These are phyloP conservation scores for Raphanus raphanistrum DNA, from an alignment of 345 rosid species.

Conservation along the genomic window DNA sequence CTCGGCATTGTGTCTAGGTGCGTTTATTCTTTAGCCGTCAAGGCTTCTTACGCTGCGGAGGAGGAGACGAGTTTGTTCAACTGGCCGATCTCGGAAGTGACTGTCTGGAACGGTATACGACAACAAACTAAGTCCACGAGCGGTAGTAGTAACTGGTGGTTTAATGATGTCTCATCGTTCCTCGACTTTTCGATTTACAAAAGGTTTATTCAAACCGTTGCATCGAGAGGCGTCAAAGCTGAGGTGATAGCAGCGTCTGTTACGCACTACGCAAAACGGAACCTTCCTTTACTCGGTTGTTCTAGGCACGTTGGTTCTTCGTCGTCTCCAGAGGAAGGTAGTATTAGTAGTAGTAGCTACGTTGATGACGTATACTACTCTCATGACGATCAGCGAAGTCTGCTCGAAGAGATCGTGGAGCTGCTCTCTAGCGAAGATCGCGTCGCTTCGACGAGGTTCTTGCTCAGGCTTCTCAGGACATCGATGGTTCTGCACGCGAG, in stretches of 20 bases:
- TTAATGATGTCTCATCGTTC: slow-evolving; percentile 58
- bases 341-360: not conserved
- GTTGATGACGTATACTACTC: slow-evolving; percentile 31
- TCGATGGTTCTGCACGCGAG: slow-evolving; percentile 62
- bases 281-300: slow-evolving; percentile 66
- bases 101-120: slow-evolving; percentile 58
- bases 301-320: slow-evolving; percentile 46
- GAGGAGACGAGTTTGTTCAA: slow-evolving; percentile 60
- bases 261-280: slow-evolving; percentile 62
- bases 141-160: slow-evolving; percentile 83
- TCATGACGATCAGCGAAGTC: slow-evolving; percentile 54
- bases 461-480: slow-evolving; percentile 79
- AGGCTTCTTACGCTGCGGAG: slow-evolving; percentile 47
- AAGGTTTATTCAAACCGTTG: slow-evolving; percentile 63
- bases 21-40: slow-evolving; percentile 74
- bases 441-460: slow-evolving; percentile 64
- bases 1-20: slow-evolving; percentile 78
- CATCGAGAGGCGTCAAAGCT: slow-evolving; percentile 55
- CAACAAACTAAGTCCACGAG: slow-evolving; percentile 33
- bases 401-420: slow-evolving; percentile 75
- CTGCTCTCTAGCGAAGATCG: slow-evolving; percentile 59
- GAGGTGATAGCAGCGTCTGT: slow-evolving; percentile 62
- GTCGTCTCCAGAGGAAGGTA: slow-evolving; percentile 38
- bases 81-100: slow-evolving; percentile 50
- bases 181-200: slow-evolving; percentile 58